Conservation (phyloP, 2,329 filamentous ascomycete genomes). For the Albophoma yamanashiensis region DNA sequence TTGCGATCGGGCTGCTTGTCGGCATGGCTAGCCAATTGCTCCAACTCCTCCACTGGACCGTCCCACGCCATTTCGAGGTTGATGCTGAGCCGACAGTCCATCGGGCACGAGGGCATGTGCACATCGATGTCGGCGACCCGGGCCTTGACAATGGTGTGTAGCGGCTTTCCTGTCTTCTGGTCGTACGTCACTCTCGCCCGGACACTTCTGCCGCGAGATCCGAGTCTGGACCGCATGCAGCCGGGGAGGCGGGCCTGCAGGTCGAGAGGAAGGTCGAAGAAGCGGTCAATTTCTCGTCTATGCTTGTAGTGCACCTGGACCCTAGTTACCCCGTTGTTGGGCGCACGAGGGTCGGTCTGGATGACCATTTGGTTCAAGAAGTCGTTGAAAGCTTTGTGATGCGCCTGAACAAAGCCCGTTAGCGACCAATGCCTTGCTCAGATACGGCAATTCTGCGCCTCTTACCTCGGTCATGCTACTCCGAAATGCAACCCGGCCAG, state of each 20-base stretch:
- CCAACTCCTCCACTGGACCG: constrained; percentile 50
- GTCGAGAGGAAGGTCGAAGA: constrained; percentile 61
- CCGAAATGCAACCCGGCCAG: constrained; percentile 57
- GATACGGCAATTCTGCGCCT: constrained; percentile 1
- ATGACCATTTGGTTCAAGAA: constrained; percentile 65
- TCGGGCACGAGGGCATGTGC: constrained; percentile 61
- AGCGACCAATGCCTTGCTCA: neutral
- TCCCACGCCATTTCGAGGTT: constrained; percentile 89
- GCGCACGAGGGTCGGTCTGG: constrained; percentile 44
- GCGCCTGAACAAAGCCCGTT: constrained; percentile 36
- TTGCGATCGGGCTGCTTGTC: constrained; percentile 49
- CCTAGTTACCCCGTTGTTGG: constrained; percentile 32
- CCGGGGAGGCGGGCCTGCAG: constrained; percentile 52
- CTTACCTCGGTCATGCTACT: constrained; percentile 85
- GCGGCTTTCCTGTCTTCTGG: constrained; percentile 55
- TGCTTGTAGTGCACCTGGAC: constrained; percentile 71
- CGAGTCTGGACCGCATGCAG: constrained; percentile 49
- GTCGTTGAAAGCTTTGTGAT: constrained; percentile 76
- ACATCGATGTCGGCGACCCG: constrained; percentile 84
- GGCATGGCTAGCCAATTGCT: constrained; percentile 24
- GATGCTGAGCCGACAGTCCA: constrained; percentile 89
- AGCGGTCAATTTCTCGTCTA: constrained; percentile 71
- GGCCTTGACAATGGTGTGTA: constrained; percentile 84
- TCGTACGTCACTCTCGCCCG: constrained; percentile 61
- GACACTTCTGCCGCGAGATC: constrained; percentile 32